Percentiles rank a stretch among this genome's conserved stretches.
Conservation (phyloP, 2,329 filamentous ascomycete species). For the Neocucurbitaria cava region DNA sequence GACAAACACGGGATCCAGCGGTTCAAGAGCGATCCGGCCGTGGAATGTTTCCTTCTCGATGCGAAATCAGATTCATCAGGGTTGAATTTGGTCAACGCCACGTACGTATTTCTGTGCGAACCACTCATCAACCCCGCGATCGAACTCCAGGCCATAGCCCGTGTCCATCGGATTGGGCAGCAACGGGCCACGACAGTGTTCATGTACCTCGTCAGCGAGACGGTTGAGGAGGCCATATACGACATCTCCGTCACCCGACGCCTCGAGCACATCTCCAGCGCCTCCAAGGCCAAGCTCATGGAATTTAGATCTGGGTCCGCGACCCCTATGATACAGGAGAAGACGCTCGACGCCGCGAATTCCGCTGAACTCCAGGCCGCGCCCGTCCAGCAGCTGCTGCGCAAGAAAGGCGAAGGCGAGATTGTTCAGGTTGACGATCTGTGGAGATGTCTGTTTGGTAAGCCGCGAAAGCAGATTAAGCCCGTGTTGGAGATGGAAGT, state of each 20-base stretch:
- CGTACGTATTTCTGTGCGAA: slow-evolving; percentile 92
- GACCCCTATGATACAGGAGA: slow-evolving; percentile 58
- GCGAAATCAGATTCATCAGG: slow-evolving; percentile 88
- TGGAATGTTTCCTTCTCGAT: slow-evolving; percentile 88
- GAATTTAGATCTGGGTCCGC: slow-evolving; percentile 23
- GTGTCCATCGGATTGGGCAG: slow-evolving; percentile 94
- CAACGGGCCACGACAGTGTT: slow-evolving; percentile 87
- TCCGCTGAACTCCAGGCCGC: slow-evolving; percentile 81
- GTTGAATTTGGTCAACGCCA: slow-evolving; percentile 90
- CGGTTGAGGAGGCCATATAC: slow-evolving; percentile 92
- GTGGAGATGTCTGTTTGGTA: slow-evolving; percentile 88
- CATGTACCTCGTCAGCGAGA: slow-evolving; percentile 91
- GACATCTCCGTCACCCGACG: slow-evolving; percentile 81
- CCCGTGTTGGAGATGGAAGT: slow-evolving; percentile 54
- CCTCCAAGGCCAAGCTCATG: slow-evolving; percentile 55
- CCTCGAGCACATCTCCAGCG: slow-evolving; percentile 75
- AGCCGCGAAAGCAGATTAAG: slow-evolving; percentile 48
- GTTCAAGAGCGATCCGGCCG: slow-evolving; percentile 76
- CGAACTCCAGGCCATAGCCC: slow-evolving; percentile 92
- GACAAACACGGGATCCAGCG: slow-evolving; percentile 71
- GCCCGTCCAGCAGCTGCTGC: slow-evolving; percentile 73
- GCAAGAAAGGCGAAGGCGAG: slow-evolving; percentile 76
- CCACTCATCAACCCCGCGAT: slow-evolving; percentile 92
- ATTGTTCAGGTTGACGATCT: slow-evolving; percentile 78
- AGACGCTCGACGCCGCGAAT: slow-evolving; percentile 80